These are phyloP conservation scores for Mycena pura DNA, from an alignment of 768 basidiomycete genomes.

Conservation along the genomic window DNA sequence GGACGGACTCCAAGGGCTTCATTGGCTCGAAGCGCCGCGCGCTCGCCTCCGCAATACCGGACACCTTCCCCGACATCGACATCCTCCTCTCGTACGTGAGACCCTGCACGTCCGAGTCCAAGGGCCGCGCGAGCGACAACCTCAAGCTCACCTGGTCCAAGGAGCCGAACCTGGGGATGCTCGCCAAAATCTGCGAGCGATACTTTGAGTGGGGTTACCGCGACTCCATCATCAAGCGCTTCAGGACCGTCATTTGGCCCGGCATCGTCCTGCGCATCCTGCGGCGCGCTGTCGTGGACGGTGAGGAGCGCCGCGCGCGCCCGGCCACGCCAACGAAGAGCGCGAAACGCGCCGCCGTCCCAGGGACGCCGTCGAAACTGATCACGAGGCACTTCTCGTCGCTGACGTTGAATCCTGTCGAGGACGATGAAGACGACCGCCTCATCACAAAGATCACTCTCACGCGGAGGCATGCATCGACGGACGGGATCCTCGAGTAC, in stretches of 20 bases:
- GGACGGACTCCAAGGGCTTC: slow-evolving; percentile 68
- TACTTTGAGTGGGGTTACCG: slow-evolving; percentile 94
- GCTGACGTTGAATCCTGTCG: slow-evolving; percentile 44
- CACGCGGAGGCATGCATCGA: slow-evolving; percentile 69
- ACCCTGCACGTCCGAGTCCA: slow-evolving; percentile 76
- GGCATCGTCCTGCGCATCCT: slow-evolving; percentile 74
- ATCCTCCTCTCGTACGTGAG: slow-evolving; percentile 79
- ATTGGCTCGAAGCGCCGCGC: slow-evolving; percentile 69
- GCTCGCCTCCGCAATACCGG: slow-evolving; percentile 67
- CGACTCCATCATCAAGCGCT: slow-evolving; percentile 83
- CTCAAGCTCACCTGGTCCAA: slow-evolving; percentile 51
- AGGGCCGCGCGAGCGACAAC: slow-evolving; percentile 47
- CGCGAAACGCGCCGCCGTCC: slow-evolving; percentile 29
- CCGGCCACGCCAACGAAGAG: slow-evolving; percentile 44
- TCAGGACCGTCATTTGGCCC: slow-evolving; percentile 84
- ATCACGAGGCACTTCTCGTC: slow-evolving; percentile 64
- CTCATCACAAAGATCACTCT: slow-evolving; percentile 74
- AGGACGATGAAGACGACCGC: slow-evolving; percentile 44
- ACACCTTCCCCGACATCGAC: slow-evolving; percentile 74
- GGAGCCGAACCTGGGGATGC: slow-evolving; percentile 72
- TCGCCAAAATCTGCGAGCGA: slow-evolving; percentile 83
- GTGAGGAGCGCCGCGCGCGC: slow-evolving; percentile 39
- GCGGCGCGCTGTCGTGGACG: slow-evolving; percentile 64
- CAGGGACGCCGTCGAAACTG: slow-evolving; percentile 62
- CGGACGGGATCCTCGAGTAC: slow-evolving; percentile 77